Conservation (phyloP, 2,329 filamentous ascomycete genomes). For the Calonectria ilicicola region DNA sequence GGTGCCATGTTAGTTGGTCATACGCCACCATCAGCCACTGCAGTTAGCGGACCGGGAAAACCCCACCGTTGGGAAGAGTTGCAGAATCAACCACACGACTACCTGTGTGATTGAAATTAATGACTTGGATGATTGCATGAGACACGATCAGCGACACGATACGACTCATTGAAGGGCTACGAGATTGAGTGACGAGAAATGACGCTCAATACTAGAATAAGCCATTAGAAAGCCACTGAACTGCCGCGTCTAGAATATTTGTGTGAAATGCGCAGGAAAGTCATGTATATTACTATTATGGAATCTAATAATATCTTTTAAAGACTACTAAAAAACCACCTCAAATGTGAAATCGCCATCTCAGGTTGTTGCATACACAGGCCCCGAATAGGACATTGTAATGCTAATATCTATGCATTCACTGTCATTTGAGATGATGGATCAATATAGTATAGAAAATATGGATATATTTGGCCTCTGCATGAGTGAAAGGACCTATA, state of each 20-base stretch:
- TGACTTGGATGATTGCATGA: slow-evolving; percentile 1
- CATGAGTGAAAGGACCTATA: background rate
- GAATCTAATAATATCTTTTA: too few relatives aligned
- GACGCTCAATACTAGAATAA: background rate
- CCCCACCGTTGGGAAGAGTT: background rate
- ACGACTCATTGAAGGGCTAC: background rate
- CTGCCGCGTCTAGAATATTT: background rate
- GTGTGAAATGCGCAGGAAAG: background rate
- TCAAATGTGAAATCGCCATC: too few relatives aligned
- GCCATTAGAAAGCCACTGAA: background rate
- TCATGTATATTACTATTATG: background rate
- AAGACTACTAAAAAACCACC: too few relatives aligned
- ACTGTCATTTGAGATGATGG: too few relatives aligned
- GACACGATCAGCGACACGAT: background rate
- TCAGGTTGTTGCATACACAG: too few relatives aligned
- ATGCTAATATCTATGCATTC: too few relatives aligned
- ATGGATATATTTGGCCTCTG: background rate
- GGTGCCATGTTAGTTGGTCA: background rate
- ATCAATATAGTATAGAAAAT: background rate
- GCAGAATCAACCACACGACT: background rate
- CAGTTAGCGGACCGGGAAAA: background rate
- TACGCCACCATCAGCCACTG: background rate
- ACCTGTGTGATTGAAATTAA: background rate
- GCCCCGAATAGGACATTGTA: too few relatives aligned
- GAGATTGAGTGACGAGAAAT: background rate